These are phyloP conservation scores for Musa acuminata DNA, from an alignment of 176 grass and related monocot species.

Conservation along the genomic window DNA sequence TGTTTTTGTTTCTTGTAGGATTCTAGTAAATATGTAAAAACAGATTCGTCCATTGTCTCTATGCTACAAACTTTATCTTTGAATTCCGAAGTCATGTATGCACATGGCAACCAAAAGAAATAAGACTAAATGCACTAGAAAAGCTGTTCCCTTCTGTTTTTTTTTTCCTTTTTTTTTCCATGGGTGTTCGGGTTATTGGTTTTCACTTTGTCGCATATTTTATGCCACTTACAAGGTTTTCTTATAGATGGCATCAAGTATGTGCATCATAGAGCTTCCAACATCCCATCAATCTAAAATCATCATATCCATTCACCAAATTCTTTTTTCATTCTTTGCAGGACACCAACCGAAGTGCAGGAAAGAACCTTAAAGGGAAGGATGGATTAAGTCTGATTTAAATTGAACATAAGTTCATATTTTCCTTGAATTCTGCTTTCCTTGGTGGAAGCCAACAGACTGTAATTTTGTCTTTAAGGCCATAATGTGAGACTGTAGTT, in stretches of 20 bases:
- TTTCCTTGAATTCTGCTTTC: background rate
- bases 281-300: too few species aligned
- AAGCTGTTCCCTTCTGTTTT: too few species aligned
- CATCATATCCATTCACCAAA: too few species aligned
- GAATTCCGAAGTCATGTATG: too few species aligned
- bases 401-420: background rate
- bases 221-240: too few species aligned
- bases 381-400: conserved; percentile 52
- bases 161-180: too few species aligned
- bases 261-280: too few species aligned
- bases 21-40: background rate
- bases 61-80: background rate
- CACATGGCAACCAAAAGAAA: too few species aligned
- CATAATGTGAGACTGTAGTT: background rate
- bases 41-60: background rate
- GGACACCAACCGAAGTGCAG: conserved; percentile 74
- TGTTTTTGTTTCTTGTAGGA: background rate
- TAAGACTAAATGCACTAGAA: too few species aligned
- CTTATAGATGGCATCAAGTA: too few species aligned
- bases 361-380: conserved; percentile 81
- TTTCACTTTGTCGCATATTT: too few species aligned
- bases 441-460: background rate
- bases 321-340: conserved; percentile 15
- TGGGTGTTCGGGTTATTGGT: too few species aligned
- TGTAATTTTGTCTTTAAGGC: background rate